Percentiles rank a stretch among this genome's conserved stretches.
Evolutionary conservation across 495 filamentous ascomycete genomes (phyloP).

Genomic region (Penicillium coprophilum): DNA sequence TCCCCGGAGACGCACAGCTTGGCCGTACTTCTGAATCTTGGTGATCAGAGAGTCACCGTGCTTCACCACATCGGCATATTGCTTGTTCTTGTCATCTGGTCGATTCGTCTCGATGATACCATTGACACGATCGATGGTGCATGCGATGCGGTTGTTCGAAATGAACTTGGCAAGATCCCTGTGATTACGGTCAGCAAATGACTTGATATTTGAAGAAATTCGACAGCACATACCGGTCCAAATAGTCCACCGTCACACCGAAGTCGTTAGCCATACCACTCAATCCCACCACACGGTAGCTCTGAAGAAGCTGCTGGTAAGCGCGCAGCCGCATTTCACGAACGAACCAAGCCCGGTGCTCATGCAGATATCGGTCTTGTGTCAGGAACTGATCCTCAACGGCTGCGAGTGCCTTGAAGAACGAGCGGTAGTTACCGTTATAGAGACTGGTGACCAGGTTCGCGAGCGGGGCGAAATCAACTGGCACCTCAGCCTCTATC

Average conservation of each 20-base stretch:
- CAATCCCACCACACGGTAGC: conserved; percentile 93
- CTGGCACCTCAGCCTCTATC: conserved; percentile 68
- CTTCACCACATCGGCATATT: conserved; percentile 95
- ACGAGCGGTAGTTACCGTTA: conserved; percentile 85
- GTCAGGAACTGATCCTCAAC: conserved; percentile 93
- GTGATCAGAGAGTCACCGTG: conserved; percentile 97
- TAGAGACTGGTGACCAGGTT: conserved; percentile 88
- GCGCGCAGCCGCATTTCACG: conserved; percentile 95
- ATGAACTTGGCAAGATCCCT: conserved; percentile 97
- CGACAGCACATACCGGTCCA: conserved; percentile 69
- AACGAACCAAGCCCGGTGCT: conserved; percentile 94
- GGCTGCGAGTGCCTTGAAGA: conserved; percentile 85
- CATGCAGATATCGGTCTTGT: conserved; percentile 88
- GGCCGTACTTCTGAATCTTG: conserved; percentile 98
- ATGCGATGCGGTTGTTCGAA: conserved; percentile 86
- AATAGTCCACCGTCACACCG: conserved; percentile 90
- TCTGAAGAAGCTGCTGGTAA: conserved; percentile 96
- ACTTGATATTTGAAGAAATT: neutral
- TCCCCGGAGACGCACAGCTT: conserved; percentile 88
- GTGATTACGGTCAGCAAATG: conserved; percentile 16
- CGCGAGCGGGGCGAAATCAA: conserved; percentile 81
- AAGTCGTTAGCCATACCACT: conserved; percentile 95
- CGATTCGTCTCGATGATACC: conserved; percentile 97
- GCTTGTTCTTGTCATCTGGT: conserved; percentile 98
- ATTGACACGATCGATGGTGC: conserved; percentile 96